Conservation (phyloP, 148 eudicot genomes). For the Silene conica region DNA sequence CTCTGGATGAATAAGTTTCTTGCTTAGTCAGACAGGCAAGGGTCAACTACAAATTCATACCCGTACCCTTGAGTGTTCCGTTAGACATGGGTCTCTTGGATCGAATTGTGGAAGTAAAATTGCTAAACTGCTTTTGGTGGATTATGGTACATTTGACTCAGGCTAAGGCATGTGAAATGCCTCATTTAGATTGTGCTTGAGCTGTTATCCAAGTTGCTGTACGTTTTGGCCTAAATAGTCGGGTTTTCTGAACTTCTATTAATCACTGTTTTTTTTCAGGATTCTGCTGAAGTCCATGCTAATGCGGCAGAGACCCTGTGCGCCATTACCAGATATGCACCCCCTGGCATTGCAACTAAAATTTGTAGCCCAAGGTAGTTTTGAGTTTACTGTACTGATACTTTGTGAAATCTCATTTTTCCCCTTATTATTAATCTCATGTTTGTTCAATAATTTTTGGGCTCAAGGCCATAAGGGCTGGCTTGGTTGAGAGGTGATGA, state of each 20-base stretch:
- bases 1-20: no score
- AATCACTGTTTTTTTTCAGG: constrained; percentile 43
- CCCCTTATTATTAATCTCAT: not conserved
- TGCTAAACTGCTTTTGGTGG: no score
- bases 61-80: no score
- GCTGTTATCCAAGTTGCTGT: not conserved
- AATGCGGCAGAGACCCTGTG: constrained; percentile 94
- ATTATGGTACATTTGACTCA: no score
- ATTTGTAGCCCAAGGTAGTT: constrained; percentile 82
- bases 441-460: not conserved
- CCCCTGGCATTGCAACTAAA: constrained; percentile 76
- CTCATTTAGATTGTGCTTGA: not conserved
- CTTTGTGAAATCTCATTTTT: not conserved
- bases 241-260: not conserved
- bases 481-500: not conserved
- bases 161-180: no score
- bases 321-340: constrained; percentile 83
- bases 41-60: no score
- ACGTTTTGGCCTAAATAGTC: not conserved
- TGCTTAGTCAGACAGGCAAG: no score
- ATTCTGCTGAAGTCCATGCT: constrained; percentile 95
- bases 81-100: no score
- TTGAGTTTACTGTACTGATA: constrained; percentile 2
- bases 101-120: no score
- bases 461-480: not conserved